Conservation (phyloP, 2,329 filamentous ascomycete species). For the Arthrinium phaeospermum region DNA sequence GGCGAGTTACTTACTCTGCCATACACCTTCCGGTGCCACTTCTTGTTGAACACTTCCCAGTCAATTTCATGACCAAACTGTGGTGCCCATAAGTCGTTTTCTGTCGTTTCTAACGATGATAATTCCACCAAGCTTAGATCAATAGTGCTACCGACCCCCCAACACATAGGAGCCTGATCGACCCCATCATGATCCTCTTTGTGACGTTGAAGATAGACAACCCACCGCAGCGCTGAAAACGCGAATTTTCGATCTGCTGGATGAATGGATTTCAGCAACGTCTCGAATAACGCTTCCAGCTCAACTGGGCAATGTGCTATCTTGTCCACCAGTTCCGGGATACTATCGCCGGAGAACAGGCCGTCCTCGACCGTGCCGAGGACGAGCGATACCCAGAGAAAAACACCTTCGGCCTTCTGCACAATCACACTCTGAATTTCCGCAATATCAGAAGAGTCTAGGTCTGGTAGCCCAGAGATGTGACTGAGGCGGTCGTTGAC, state of each 20-base stretch:
- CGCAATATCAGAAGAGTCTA: neutral
- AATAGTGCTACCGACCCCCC: no score
- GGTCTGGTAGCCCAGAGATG: neutral
- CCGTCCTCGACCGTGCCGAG: conserved; percentile 26
- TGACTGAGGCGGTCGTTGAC: neutral
- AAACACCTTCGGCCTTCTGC: conserved; percentile 28
- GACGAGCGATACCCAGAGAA: conserved; percentile 32
- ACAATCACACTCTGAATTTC: conserved; percentile 11
- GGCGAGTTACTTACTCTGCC: neutral
- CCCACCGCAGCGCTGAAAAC: neutral
- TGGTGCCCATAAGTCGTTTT: neutral
- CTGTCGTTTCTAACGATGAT: neutral
- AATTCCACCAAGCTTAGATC: neutral
- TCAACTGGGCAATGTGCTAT: neutral
- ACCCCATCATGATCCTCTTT: neutral
- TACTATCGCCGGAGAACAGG: conserved; percentile 24
- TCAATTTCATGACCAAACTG: neutral
- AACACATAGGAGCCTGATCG: no score
- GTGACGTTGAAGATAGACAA: neutral
- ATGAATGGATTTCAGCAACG: neutral
- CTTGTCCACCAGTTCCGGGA: neutral
- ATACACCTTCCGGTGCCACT: neutral
- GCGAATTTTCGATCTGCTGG: neutral
- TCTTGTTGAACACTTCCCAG: neutral
- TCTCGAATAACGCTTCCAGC: neutral